Evolutionary conservation across 192 early-diverging fungal species (phyloP).

Genomic region (Coemansia sp.): DNA sequence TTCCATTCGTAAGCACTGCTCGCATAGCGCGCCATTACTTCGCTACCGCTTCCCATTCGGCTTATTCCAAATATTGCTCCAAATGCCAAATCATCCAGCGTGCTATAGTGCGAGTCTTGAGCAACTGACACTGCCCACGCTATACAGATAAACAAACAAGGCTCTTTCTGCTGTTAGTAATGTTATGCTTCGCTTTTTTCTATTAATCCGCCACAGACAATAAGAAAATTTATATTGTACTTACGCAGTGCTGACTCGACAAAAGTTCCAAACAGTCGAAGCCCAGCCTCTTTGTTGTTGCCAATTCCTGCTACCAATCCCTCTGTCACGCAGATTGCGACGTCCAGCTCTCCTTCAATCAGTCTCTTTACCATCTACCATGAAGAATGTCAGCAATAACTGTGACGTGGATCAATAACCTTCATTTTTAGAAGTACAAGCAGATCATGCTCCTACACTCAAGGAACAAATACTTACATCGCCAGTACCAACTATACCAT

Average conservation of each 20-base stretch:
- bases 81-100: conserved; percentile 43
- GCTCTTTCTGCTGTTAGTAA: background rate
- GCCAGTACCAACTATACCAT: conserved; percentile 54
- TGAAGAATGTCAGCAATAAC: background rate
- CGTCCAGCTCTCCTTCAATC: conserved; percentile 65
- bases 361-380: conserved; percentile 68
- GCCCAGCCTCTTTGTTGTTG: conserved; percentile 51
- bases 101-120: conserved; percentile 41
- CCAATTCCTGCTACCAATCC: conserved; percentile 61
- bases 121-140: conserved; percentile 72
- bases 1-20: conserved; percentile 63
- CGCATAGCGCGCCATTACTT: conserved; percentile 68
- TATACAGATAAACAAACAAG: conserved; percentile 22
- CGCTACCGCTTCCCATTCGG: conserved; percentile 75
- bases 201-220: background rate
- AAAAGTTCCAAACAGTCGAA: conserved; percentile 79
- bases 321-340: conserved; percentile 87
- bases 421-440: background rate
- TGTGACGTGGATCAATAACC: background rate
- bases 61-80: conserved; percentile 60
- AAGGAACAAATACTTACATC: conserved; percentile 34
- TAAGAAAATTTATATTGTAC: conserved; percentile 9
- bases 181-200: background rate
- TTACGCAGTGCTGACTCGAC: conserved; percentile 70
- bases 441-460: background rate